Evolutionary conservation across 331 rosid species (phyloP).

Genomic region (Ulmus americana): DNA sequence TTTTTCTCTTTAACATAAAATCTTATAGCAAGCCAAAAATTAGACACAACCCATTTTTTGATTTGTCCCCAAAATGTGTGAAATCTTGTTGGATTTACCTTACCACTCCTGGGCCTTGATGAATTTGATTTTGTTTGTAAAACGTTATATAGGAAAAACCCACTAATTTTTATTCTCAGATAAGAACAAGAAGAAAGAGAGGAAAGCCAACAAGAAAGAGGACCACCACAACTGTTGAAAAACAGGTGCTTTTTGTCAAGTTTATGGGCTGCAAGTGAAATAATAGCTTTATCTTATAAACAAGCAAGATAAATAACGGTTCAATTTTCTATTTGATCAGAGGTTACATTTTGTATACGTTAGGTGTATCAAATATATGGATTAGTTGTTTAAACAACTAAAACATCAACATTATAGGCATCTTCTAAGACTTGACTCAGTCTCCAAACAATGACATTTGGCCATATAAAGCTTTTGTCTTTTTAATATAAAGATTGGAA

Average conservation of each 20-base stretch:
- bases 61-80: conserved; percentile 20
- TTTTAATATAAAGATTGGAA: too few relatives aligned
- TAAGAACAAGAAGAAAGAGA: not conserved
- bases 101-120: not conserved
- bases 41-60: conserved; percentile 27
- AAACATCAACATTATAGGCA: not conserved
- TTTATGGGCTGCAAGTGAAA: conserved; percentile 1
- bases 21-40: not conserved
- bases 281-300: not conserved
- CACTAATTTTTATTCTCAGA: not conserved
- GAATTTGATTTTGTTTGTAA: not conserved
- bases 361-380: not conserved
- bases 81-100: conserved; percentile 18
- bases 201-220: not conserved
- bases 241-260: conserved; percentile 5
- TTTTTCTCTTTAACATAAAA: conserved; percentile 32
- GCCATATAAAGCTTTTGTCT: not conserved
- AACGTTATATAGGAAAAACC: not conserved
- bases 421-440: not conserved
- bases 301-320: not conserved
- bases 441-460: not conserved
- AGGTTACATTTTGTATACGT: not conserved
- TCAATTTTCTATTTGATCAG: not conserved
- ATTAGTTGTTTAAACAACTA: conserved; percentile 1
- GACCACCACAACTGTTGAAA: conserved; percentile 1